Percentiles rank a stretch among this genome's conserved stretches.
Evolutionary conservation across 202 grass and related monocot species (phyloP).

Genomic region (Zoysia matrella): DNA sequence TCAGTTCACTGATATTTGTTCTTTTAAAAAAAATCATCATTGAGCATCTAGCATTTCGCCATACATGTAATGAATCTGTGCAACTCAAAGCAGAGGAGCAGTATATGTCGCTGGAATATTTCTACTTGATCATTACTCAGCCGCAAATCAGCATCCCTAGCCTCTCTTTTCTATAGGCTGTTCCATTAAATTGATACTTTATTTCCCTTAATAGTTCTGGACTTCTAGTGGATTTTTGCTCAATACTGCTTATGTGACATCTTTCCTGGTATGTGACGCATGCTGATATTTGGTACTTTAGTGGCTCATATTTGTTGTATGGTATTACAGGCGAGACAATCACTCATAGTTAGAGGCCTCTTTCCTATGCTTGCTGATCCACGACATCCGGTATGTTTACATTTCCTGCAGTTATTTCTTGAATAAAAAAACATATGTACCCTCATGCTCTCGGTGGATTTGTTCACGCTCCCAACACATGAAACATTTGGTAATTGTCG

Average conservation of each 20-base stretch:
- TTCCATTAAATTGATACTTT: constrained; percentile 19
- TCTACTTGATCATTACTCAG: not conserved
- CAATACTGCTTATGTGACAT: not conserved
- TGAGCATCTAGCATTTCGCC: not conserved
- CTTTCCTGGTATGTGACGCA: not conserved
- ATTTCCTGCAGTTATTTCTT: constrained; percentile 7
- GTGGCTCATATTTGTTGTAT: constrained; percentile 21
- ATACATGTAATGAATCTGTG: not conserved
- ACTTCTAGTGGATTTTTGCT: constrained; percentile 1
- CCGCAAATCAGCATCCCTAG: not conserved
- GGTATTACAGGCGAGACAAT: constrained; percentile 84
- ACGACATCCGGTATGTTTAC: constrained; percentile 82
- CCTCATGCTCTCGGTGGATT: not conserved
- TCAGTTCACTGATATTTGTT: not conserved
- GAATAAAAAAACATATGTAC: constrained; percentile 19
- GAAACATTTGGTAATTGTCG: not conserved
- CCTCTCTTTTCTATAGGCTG: not conserved
- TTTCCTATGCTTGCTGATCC: constrained; percentile 99
- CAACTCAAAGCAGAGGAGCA: not conserved
- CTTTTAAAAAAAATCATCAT: not conserved
- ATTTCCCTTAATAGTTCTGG: not conserved
- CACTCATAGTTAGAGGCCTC: constrained; percentile 93
- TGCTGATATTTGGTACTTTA: constrained; percentile 5
- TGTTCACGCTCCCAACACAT: constrained; percentile 19
- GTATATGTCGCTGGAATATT: not conserved